A percentile compares a stretch with the other conserved stretches of the same genome.
These are phyloP conservation scores for Podaxis sp. DNA, from an alignment of 768 basidiomycete species.

Conservation along the genomic window DNA sequence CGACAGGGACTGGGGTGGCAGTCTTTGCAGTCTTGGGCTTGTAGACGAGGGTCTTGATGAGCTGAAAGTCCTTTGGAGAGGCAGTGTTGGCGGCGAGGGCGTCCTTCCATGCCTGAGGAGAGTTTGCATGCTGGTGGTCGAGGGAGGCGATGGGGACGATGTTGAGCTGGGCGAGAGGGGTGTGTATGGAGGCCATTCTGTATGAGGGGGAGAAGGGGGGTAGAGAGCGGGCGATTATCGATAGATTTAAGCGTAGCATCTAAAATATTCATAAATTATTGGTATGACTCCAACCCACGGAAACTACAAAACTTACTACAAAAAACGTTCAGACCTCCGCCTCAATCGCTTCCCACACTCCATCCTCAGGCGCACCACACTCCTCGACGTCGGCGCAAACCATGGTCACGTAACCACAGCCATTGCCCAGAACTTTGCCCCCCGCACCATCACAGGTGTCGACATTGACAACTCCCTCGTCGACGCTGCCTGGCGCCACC, in stretches of 20 bases:
- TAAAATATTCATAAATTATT: not conserved
- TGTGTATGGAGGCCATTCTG: slow-evolving; percentile 13
- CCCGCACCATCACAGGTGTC: slow-evolving; percentile 73
- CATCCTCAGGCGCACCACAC: slow-evolving; percentile 50
- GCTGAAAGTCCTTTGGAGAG: slow-evolving; percentile 57
- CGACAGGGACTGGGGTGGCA: slow-evolving; percentile 76
- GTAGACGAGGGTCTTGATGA: slow-evolving; percentile 88
- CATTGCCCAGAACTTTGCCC: slow-evolving; percentile 33
- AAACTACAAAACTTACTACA: slow-evolving; percentile 79
- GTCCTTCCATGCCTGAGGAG: slow-evolving; percentile 75
- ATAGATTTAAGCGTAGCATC: slow-evolving; percentile 18
- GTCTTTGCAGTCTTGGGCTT: slow-evolving; percentile 96
- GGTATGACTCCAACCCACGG: slow-evolving; percentile 42
- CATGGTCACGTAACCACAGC: slow-evolving; percentile 71
- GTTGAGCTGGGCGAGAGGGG: slow-evolving; percentile 45
- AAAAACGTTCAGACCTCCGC: slow-evolving; percentile 59
- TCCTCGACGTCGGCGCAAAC: slow-evolving; percentile 86
- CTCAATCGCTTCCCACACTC: slow-evolving; percentile 53
- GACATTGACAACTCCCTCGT: slow-evolving; percentile 80
- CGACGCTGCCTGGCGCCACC: slow-evolving; percentile 69
- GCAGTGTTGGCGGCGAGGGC: slow-evolving; percentile 51
- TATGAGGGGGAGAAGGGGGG: slow-evolving; percentile 17
- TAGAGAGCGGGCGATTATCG: slow-evolving; percentile 9
- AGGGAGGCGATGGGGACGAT: slow-evolving; percentile 51
- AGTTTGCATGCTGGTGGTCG: slow-evolving; percentile 57